Evolutionary conservation across 768 basidiomycete species (phyloP), one percentile per base, ranked within the genome.

Genomic region (Boletus bicolor): DNA sequence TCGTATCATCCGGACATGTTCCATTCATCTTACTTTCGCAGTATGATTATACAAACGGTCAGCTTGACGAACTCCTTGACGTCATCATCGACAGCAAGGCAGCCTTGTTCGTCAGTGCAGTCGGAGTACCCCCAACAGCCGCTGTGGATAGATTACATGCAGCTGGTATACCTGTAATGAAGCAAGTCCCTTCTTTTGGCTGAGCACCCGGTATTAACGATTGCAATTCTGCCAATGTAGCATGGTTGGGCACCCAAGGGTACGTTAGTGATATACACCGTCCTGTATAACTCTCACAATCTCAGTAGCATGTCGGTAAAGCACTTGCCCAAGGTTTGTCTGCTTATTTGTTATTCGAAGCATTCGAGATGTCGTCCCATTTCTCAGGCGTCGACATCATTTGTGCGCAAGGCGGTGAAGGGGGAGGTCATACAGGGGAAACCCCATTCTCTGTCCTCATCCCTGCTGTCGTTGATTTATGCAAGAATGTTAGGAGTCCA

Each of bases 401-500:
- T 45, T 91, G 92, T 66, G 91, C 89, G 1, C 91, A 91, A 69
- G 89, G 87, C 35, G 90, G 89, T 17, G 91, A 93, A 71, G 92
- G 91, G 19, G 91, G 92, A 28, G 92, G 91, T 12, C 92, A 93
- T 73, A 93, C 92, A 1, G 90, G 93, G 39, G 87, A 91, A 51
- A 89, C 81, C 11, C 80, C 89, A 1, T 89, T 89, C 68, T 89
- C 87, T 11, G 80, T 93, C 58, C 81, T 94, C 32, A 87, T 93
- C 49, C 92, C 91, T 9, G 83, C 87, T 0, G 83, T 85, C 49
- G 89, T 93, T 44, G 93, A 93, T 69, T 66, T 86, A n/a, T 90
- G 86, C 72, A 83, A 80, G 65, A 73, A 76, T 59, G 74, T 76
- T 41, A 87, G 78, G 61, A 89, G 86, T 68, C 88, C 91, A 21